Conservation (phyloP, 1,284 basidiomycete species). For the Neonothopanus nambi region DNA sequence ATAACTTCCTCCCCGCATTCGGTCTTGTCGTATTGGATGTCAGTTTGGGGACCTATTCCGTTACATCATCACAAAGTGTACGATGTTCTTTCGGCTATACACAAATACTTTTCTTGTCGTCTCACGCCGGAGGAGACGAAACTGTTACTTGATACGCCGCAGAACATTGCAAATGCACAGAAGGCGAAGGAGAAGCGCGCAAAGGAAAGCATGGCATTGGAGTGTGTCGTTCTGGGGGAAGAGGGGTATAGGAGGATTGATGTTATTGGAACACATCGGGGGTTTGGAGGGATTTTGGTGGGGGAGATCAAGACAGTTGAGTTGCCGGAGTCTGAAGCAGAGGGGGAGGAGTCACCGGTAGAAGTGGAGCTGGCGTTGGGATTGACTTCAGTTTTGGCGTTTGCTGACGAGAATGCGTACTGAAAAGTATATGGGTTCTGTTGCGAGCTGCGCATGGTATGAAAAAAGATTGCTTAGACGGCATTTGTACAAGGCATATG, state of each 20-base stretch:
- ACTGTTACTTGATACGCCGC: conserved; percentile 12
- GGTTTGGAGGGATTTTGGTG: conserved; percentile 14
- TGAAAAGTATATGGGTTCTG: too few relatives aligned
- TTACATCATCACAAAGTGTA: conserved; percentile 8
- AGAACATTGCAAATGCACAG: conserved; percentile 13
- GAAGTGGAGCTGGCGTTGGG: conserved; percentile 16
- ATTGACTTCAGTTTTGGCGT: neutral
- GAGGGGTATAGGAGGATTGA: conserved; percentile 16
- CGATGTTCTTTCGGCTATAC: conserved; percentile 7
- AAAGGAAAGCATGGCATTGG: conserved; percentile 12
- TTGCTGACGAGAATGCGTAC: conserved; percentile 3
- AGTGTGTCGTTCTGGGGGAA: conserved; percentile 12
- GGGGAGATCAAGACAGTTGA: conserved; percentile 2
- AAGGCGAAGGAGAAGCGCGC: conserved; percentile 11
- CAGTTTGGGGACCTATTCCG: conserved; percentile 9
- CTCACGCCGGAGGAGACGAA: conserved; percentile 10
- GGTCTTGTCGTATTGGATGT: conserved; percentile 11
- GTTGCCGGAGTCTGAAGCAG: neutral
- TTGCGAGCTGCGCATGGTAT: too few relatives aligned
- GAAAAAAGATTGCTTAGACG: too few relatives aligned
- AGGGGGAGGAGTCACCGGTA: conserved; percentile 3
- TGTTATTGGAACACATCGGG: conserved; percentile 13
- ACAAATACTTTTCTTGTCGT: conserved; percentile 10
- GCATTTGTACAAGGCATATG: too few relatives aligned
- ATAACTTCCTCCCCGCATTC: conserved; percentile 5